These are phyloP conservation scores for Solanum appendiculatum DNA, from an alignment of 257 asterid genomes.

Conservation along the genomic window DNA sequence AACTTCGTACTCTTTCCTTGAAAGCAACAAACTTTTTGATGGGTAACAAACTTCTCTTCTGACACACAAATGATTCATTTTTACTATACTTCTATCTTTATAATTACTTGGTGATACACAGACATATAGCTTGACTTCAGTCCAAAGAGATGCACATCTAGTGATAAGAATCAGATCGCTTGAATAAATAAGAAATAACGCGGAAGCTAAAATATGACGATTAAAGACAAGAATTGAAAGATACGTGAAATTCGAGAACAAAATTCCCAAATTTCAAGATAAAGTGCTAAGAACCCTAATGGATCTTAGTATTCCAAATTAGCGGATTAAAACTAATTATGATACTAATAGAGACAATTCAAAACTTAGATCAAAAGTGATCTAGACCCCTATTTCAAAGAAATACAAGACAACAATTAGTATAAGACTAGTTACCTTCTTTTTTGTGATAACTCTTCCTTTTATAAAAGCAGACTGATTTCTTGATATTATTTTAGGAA, in stretches of 20 bases:
- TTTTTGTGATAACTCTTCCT: neutral
- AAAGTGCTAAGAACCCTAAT: neutral
- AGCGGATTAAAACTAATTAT: neutral
- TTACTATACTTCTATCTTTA: neutral
- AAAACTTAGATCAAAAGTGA: neutral
- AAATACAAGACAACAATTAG: neutral
- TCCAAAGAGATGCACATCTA: neutral
- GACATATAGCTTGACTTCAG: neutral
- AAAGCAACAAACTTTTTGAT: slow-evolving; percentile 63
- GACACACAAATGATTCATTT: neutral
- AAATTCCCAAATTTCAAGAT: neutral
- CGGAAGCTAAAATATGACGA: neutral
- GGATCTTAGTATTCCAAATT: neutral
- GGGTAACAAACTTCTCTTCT: slow-evolving; percentile 38
- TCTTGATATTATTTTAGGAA: neutral
- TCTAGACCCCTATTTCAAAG: neutral
- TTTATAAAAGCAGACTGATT: neutral
- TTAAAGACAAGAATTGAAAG: neutral
- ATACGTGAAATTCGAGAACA: neutral
- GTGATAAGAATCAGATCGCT: neutral
- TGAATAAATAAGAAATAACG: neutral
- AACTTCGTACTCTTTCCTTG: slow-evolving; percentile 58
- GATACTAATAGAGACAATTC: neutral
- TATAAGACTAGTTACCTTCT: neutral
- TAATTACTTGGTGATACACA: neutral